A percentile compares a stretch with the other conserved stretches of the same genome.
phyloP scores from a whole-genome alignment of 331 rosid genomes.

The Erythrophleum ivorense region DNA sequence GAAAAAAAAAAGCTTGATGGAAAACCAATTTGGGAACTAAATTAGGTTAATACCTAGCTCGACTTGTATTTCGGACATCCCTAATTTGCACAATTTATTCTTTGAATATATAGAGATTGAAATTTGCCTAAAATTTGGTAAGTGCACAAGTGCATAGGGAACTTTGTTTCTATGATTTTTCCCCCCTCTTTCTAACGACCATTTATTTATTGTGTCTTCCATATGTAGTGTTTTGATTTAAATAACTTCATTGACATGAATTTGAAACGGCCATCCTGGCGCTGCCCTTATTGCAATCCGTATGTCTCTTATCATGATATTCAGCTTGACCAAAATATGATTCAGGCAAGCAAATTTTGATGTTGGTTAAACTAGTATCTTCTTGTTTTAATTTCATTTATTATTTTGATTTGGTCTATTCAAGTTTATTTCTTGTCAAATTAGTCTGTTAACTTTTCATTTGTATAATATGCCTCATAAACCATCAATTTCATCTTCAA shows the following conservation, averaged over 20 bases:
- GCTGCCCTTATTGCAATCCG: slow-evolving; percentile 76
- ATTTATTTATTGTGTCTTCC: neutral
- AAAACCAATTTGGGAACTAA: too few relatives aligned
- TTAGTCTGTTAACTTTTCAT: too few relatives aligned
- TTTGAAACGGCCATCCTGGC: slow-evolving; percentile 84
- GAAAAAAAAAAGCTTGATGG: too few relatives aligned
- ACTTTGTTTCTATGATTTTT: neutral
- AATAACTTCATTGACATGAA: slow-evolving; percentile 65
- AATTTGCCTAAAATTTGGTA: too few relatives aligned
- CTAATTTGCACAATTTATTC: too few relatives aligned
- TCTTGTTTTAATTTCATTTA: too few relatives aligned
- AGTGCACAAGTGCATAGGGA: neutral
- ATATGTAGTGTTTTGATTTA: slow-evolving; percentile 80
- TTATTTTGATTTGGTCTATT: too few relatives aligned
- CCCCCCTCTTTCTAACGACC: neutral
- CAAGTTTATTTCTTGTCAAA: too few relatives aligned
- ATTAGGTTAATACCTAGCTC: too few relatives aligned
- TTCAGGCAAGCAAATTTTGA: slow-evolving; percentile 49
- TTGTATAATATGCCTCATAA: too few relatives aligned
- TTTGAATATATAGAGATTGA: too few relatives aligned
- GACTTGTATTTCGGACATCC: fast-evolving
- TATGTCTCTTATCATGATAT: slow-evolving; percentile 56
- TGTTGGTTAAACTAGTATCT: neutral
- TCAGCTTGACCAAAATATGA: slow-evolving; percentile 60
- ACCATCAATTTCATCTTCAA: too few relatives aligned